Base-by-base conservation (phyloP, 306 rosid genomes). In the Cucumis hystrix region DNA sequence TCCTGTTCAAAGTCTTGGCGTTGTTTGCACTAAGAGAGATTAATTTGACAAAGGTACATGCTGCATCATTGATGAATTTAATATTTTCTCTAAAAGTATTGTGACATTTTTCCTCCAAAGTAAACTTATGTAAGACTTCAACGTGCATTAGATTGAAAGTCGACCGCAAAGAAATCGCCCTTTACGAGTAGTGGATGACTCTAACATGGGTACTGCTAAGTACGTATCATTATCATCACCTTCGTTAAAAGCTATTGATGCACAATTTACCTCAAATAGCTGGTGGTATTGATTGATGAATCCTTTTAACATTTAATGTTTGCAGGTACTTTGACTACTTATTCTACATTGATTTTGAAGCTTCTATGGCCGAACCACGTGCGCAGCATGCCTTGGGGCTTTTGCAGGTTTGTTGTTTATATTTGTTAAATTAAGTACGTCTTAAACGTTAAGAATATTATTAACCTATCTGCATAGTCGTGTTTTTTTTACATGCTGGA, bases 311-410 rank as follows among this genome's bases (percentile, higher is more conserved):
- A 77, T 45, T 80, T 72, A 63, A 30, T 82, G 66, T 78, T 84
- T 39, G 74, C 91, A 93, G 98, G 84, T 90, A 88, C 69, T 93
- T 93, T 45, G 97, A 93, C 86, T 89, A 89, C 89, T 87, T 91
- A 55, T 93, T 93, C 79, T 91, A 87, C 80, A 84, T 91, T 14
- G 98, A 93, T 78, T 87, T 93, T 83, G 96, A 93, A 83, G 98
- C 97, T 74, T 93, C 97, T 3, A 87, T 93, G 96, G 96, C 98
- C 12, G 97, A 93, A 77, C 83, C 91, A 41, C 92, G 92, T 11
- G 90, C 96, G 21, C 98, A 91, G 76, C 77, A 60, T 79, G 97
- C 93, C 78, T 79, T 93, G 84, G 92, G 82, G 73, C 91, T 87
- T 78, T 82, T 93, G 82, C 96, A 91, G 96, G 97, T 93, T 21